Conservation (phyloP, 2,329 filamentous ascomycete species). For the Trichocomaceae sp. region DNA sequence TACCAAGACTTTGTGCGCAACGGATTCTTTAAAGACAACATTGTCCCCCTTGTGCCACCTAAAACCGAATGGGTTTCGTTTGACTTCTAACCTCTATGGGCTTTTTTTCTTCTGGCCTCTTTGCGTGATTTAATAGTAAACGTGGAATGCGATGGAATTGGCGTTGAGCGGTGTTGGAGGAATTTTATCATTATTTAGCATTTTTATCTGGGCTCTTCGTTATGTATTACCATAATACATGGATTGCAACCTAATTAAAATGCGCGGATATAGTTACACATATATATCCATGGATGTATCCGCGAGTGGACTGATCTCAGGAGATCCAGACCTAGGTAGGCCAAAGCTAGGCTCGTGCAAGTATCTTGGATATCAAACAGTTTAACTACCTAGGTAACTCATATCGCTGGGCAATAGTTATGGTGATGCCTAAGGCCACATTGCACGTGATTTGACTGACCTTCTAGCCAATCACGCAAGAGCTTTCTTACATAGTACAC, state of each 20-base stretch:
- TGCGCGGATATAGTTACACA: no score
- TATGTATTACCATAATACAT: not conserved
- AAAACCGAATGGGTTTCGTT: conserved; percentile 68
- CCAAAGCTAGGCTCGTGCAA: no score
- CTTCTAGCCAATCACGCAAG: no score
- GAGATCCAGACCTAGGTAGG: no score
- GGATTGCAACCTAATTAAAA: not conserved
- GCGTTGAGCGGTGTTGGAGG: not conserved
- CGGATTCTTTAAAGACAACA: conserved; percentile 61
- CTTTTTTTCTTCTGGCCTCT: not conserved
- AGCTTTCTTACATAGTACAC: no score
- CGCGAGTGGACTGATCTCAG: no score
- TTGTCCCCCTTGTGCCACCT: conserved; percentile 72
- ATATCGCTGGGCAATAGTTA: no score
- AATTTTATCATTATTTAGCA: not conserved
- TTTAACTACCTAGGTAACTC: no score
- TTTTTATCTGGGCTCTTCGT: not conserved
- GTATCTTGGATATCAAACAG: no score
- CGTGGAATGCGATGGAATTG: not conserved
- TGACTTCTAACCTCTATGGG: conserved; percentile 52
- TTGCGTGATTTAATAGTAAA: not conserved
- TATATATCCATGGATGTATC: no score
- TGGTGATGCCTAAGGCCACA: no score
- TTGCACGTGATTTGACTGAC: no score
- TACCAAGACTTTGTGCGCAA: conserved; percentile 60